These are phyloP conservation scores for Macrolepiota albuminosa DNA, from an alignment of 768 basidiomycete species.

Conservation along the genomic window DNA sequence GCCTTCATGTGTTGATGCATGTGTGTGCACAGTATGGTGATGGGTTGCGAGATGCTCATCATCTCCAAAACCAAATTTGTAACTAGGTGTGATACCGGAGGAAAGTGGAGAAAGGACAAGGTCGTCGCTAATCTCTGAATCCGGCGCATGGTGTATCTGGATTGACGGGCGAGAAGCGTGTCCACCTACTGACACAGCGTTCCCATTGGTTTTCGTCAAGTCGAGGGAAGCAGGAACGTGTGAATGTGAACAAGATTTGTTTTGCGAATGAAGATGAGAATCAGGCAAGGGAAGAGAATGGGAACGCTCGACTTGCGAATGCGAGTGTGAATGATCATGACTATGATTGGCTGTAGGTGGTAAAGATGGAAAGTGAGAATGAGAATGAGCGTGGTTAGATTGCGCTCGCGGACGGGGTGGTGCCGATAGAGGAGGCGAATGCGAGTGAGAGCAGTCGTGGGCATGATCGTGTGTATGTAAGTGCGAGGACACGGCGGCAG, in stretches of 20 bases:
- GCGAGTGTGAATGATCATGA: slow-evolving; percentile 9
- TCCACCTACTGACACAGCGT: slow-evolving; percentile 24
- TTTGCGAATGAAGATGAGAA: slow-evolving; percentile 20
- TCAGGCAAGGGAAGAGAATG: slow-evolving; percentile 23
- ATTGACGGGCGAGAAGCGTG: slow-evolving; percentile 38
- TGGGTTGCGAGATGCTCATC: slow-evolving; percentile 47
- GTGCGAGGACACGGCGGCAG: slow-evolving; percentile 23
- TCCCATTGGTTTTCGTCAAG: slow-evolving; percentile 9
- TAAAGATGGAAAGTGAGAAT: slow-evolving; percentile 10
- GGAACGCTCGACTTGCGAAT: slow-evolving; percentile 22
- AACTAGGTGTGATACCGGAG: slow-evolving; percentile 51
- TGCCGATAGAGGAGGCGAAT: slow-evolving; percentile 14
- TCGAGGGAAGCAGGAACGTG: slow-evolving; percentile 14
- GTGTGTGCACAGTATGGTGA: slow-evolving; percentile 37
- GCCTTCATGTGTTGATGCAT: slow-evolving; percentile 62
- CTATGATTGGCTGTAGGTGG: not conserved
- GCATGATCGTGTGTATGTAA: slow-evolving; percentile 16
- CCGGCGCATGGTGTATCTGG: slow-evolving; percentile 24
- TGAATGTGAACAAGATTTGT: slow-evolving; percentile 25
- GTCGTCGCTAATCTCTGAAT: slow-evolving; percentile 7
- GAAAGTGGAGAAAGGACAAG: slow-evolving; percentile 18
- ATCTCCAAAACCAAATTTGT: slow-evolving; percentile 45
- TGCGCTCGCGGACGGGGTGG: slow-evolving; percentile 13
- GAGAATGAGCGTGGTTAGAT: slow-evolving; percentile 17
- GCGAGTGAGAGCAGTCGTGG: slow-evolving; percentile 24